Conservation (phyloP, 768 basidiomycete genomes). For the Boletus coccyginus region DNA sequence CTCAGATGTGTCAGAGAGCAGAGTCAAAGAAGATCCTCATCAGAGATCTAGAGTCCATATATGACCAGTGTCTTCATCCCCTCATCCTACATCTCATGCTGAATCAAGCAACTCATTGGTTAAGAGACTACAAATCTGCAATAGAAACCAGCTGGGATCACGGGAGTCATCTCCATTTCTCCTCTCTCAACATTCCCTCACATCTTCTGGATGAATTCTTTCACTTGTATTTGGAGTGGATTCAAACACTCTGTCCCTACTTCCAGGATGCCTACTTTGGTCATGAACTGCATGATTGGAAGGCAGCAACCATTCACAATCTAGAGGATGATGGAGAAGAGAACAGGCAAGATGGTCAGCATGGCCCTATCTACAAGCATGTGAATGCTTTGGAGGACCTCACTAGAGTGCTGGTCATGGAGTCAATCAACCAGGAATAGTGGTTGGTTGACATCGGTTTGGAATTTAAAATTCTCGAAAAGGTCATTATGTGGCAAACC, state of each 20-base stretch:
- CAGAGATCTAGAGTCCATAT: not conserved
- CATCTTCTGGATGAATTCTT: not conserved
- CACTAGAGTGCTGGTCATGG: not conserved
- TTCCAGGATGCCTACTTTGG: slow-evolving; percentile 7
- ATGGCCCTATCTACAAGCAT: not conserved
- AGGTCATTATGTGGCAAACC: not conserved
- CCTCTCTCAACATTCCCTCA: not conserved
- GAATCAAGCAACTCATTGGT: not conserved
- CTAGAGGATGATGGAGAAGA: not conserved
- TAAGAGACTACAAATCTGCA: not conserved
- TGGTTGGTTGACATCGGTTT: slow-evolving; percentile 1
- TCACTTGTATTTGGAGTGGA: fast-evolving
- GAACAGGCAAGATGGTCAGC: too few species aligned
- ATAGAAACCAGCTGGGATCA: not conserved
- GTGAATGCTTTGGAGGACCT: not conserved
- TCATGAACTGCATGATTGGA: slow-evolving; percentile 11
- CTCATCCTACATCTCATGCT: not conserved
- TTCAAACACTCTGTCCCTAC: not conserved
- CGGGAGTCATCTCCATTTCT: not conserved
- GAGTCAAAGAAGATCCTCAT: not conserved
- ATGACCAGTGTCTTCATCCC: not conserved
- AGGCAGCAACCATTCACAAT: slow-evolving; percentile 2
- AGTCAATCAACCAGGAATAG: not conserved
- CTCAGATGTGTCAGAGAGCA: not conserved
- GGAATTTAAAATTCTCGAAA: not conserved